These are phyloP conservation scores for Camellia granthamiana DNA, from an alignment of 148 eudicot species.

Conservation along the genomic window DNA sequence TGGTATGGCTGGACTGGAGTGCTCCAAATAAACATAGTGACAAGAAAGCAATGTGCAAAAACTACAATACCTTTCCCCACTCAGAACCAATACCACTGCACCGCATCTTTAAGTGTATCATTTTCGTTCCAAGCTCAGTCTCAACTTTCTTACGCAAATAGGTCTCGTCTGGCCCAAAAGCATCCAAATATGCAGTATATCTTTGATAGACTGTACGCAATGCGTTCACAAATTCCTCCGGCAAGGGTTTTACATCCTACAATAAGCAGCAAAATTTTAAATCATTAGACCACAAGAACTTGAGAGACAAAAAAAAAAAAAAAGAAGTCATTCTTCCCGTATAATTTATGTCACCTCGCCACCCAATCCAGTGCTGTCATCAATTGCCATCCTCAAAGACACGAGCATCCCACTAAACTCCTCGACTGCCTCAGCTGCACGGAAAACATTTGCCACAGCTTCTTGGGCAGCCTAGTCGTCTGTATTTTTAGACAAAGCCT, in stretches of 20 bases:
- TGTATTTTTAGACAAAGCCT: slow-evolving; percentile 60
- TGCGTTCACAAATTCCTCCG: slow-evolving; percentile 58
- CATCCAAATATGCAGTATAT: slow-evolving; percentile 67
- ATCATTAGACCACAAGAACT: background rate
- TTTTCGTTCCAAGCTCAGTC: slow-evolving; percentile 67
- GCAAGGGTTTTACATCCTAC: slow-evolving; percentile 72
- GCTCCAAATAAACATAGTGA: background rate
- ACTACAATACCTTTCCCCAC: slow-evolving; percentile 86
- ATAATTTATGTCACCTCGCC: slow-evolving; percentile 63
- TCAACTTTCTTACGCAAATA: slow-evolving; percentile 85
- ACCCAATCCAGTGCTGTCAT: slow-evolving; percentile 76
- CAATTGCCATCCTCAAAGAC: slow-evolving; percentile 74
- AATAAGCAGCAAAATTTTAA: background rate
- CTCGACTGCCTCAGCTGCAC: slow-evolving; percentile 92
- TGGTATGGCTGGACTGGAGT: background rate
- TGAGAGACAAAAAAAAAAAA: background rate
- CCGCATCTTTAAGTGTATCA: slow-evolving; percentile 94
- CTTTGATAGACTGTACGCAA: slow-evolving; percentile 56
- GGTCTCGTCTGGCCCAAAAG: slow-evolving; percentile 80
- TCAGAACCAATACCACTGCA: slow-evolving; percentile 75
- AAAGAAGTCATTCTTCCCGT: background rate
- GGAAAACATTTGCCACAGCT: slow-evolving; percentile 59
- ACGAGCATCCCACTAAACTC: slow-evolving; percentile 75
- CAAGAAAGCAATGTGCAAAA: background rate
- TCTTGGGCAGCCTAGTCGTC: slow-evolving; percentile 74